Evolutionary conservation across 1,284 basidiomycete species (phyloP).

Genomic region (Melampsora americana): DNA sequence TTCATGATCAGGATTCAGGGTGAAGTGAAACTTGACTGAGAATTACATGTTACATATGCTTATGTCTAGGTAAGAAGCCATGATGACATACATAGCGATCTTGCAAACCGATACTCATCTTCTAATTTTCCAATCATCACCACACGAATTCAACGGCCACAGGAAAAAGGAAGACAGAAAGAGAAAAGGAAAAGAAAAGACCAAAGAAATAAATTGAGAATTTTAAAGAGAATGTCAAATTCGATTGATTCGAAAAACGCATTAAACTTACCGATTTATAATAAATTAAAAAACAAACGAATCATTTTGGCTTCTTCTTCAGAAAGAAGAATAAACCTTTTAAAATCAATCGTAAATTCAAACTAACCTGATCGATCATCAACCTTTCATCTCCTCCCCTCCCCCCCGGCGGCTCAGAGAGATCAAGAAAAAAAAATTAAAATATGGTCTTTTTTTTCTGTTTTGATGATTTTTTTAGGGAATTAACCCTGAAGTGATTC

Average conservation of each 20-base stretch:
- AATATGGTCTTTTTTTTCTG: neutral
- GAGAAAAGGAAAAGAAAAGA: too few species aligned
- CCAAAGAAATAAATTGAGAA: too few species aligned
- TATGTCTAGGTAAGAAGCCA: too few species aligned
- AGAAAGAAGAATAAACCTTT: constrained; percentile 8
- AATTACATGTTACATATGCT: too few species aligned
- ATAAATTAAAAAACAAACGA: constrained; percentile 5
- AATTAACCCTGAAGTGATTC: constrained; percentile 28
- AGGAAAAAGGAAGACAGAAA: too few species aligned
- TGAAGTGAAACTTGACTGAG: too few species aligned
- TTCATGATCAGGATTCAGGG: too few species aligned
- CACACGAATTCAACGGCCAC: too few species aligned
- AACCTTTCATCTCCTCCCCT: neutral
- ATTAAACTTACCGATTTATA: constrained; percentile 12
- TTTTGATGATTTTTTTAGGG: neutral
- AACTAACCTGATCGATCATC: neutral
- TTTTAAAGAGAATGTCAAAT: neutral
- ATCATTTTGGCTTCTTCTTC: constrained; percentile 27
- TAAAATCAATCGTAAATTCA: neutral
- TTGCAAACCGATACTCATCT: too few species aligned
- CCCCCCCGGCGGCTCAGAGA: too few species aligned
- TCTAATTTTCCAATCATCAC: too few species aligned
- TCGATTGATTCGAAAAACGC: neutral
- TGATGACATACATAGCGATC: too few species aligned
- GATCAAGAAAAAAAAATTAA: neutral